A percentile compares a stretch with the other conserved stretches of the same genome.
phyloP scores from a whole-genome alignment of 495 filamentous ascomycete species.

The Daldinia loculata region DNA sequence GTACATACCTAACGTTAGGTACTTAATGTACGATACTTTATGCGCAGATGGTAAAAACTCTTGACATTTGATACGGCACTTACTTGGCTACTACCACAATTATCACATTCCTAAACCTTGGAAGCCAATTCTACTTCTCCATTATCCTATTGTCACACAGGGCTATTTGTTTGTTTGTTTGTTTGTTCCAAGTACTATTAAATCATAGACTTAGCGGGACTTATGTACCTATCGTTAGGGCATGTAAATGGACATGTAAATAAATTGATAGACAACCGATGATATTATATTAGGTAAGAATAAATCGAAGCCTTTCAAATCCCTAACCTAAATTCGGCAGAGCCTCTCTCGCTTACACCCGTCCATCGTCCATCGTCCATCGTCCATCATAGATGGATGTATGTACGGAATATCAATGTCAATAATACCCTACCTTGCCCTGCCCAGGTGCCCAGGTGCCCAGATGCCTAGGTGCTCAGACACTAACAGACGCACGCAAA shows the following conservation, averaged over 20 bases:
- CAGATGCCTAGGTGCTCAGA: background rate
- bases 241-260: background rate
- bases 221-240: slow-evolving; percentile 18
- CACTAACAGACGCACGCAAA: slow-evolving; percentile 1
- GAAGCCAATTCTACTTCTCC: slow-evolving; percentile 9
- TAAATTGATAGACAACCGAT: background rate
- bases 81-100: background rate
- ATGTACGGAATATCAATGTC: background rate
- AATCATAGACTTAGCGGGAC: slow-evolving; percentile 14
- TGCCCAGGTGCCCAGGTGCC: background rate
- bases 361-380: background rate
- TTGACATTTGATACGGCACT: slow-evolving; percentile 22
- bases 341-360: slow-evolving; percentile 6
- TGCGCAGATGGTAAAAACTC: slow-evolving; percentile 1
- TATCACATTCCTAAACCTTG: slow-evolving; percentile 19
- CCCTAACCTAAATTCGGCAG: slow-evolving; percentile 9
- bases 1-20: background rate
- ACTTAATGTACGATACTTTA: background rate
- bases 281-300: slow-evolving; percentile 7
- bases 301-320: background rate
- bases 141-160: background rate
- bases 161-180: too few relatives aligned
- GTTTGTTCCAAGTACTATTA: too few relatives aligned
- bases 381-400: background rate
- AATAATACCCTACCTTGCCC: background rate